Evolutionary conservation across 2,329 filamentous ascomycete genomes (phyloP), one percentile per base, ranked within the genome.

Genomic region (Cladosporium sp.): DNA sequence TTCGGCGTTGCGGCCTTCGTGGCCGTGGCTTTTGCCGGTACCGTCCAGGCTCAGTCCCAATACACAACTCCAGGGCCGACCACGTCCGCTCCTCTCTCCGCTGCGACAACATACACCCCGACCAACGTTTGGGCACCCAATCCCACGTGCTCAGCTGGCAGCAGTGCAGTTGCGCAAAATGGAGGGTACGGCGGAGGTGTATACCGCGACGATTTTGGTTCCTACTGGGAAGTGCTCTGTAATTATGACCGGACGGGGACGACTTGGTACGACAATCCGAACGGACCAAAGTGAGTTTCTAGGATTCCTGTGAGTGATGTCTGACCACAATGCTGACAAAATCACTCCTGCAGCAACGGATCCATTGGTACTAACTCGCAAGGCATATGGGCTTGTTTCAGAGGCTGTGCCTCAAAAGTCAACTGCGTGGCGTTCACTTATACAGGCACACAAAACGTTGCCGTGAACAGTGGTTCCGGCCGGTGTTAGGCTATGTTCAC

Each of bases 91-190:
- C 21, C 53, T 30, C 46, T 64, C 48, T 34, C 43, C 5, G 62
- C 62, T 18, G n/a, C 62, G 6, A 58, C 62, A 2, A 64, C 62
- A 49, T 64, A 64, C n/a, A 26, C 54, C 8, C 62, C 62, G 10
- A 64, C 62, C 14, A 58, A 64, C 28, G 32, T 53, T 7, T 64
- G 62, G 62, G 8, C 53, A 10, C 53, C 62, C 3, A 23, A 39
- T 7, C 39, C 62, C 5, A 21, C 32, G 7, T 64, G 62, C 21
- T 48, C 53, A 2, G 23, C 53, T 21, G 62, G 62, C 3, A 36
- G 62, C 18, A 34, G 26, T 43, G 16, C 54, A 3, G 49, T 39
- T 6, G 34, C 32, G 4, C 32, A 18, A 5, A 28, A 28, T 16
- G 61, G 61, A 34, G 34, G 39, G 3, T 46, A 30, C 25, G 28